A percentile compares a stretch with the other conserved stretches of the same genome.
phyloP scores from a whole-genome alignment of 2,329 filamentous ascomycete species.

The Endothia cerciana region DNA sequence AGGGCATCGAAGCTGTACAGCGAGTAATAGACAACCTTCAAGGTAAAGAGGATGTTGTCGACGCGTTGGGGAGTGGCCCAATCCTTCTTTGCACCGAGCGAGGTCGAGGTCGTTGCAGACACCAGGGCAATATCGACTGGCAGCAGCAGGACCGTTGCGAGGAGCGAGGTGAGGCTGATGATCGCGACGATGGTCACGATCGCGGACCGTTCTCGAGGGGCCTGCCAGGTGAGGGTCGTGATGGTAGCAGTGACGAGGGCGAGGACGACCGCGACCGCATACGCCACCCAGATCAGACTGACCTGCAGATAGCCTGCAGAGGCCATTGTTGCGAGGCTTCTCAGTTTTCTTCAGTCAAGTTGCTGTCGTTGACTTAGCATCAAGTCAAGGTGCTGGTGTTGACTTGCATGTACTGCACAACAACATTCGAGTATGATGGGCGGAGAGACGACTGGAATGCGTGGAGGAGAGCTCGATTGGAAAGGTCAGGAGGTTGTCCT shows the following conservation, averaged over 20 bases:
- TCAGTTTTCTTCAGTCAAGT: constrained; percentile 1
- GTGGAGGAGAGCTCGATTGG: not conserved
- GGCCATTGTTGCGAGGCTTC: constrained; percentile 24
- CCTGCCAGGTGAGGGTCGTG: constrained; percentile 91
- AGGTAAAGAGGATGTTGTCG: constrained; percentile 74
- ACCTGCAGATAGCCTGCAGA: constrained; percentile 72
- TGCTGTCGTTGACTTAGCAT: not conserved
- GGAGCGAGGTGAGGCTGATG: constrained; percentile 80
- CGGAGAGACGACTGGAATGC: not conserved
- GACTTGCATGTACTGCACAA: not conserved
- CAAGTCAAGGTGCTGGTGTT: not conserved
- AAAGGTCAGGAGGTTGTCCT: constrained; percentile 1
- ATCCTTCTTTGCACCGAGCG: constrained; percentile 82
- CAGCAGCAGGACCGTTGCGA: constrained; percentile 89
- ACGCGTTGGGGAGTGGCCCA: constrained; percentile 89
- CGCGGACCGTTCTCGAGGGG: constrained; percentile 81
- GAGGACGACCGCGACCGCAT: constrained; percentile 78
- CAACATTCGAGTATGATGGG: not conserved
- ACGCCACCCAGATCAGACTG: constrained; percentile 93
- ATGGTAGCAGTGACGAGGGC: constrained; percentile 77
- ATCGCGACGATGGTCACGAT: constrained; percentile 84
- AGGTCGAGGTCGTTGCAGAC: constrained; percentile 79
- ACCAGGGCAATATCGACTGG: constrained; percentile 96
- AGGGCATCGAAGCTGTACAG: constrained; percentile 91
- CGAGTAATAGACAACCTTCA: constrained; percentile 89